Base-by-base conservation (phyloP, 768 basidiomycete species). In the Xerocomus potaroensis region DNA sequence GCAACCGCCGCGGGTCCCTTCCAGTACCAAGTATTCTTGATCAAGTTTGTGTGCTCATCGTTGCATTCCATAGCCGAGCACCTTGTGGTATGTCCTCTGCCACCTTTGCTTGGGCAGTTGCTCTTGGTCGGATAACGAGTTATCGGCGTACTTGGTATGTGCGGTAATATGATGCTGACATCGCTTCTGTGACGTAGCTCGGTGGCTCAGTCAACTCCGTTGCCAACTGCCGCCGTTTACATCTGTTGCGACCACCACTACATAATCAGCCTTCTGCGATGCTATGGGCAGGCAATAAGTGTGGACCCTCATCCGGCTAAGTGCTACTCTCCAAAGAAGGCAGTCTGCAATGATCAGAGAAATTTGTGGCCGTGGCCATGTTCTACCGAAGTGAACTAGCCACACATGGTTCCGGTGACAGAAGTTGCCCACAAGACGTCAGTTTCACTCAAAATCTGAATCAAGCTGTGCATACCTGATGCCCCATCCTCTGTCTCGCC, bases 181-280 rank as follows among this genome's bases (percentile, higher is more conserved):
- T 43, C 56, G 53, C 56, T 50, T 57, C 47, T 41, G 43, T 46
- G 36, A 40, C 43, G 34, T 33, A 5, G 10, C 39, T 37, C 40
- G 15, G 29, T 43, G 26, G 32, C 9, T 35, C 26, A 16, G 32
- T 31, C 14, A 29, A 6, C 22, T 48, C 39, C 36, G 44, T 34
- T 49, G 49, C 31, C 7, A 24, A 21, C 11, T 22, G 16, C 16
- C n/a, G n/a, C n/a, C n/a, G n/a, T n/a, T n/a, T n/a, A n/a, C n/a
- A n/a, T n/a, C n/a, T n/a, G n/a, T n/a, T n/a, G n/a, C n/a, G n/a
- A n/a, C n/a, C n/a, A n/a, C n/a, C n/a, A n/a, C n/a, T n/a, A n/a
- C n/a, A n/a, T n/a, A n/a, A 7, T 19, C 21, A n/a, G 22, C 18
- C 14, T 23, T 38, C 8, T 24, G 21, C 15, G 15, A 23, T 18